Evolutionary conservation across 2,329 filamentous ascomycete species (phyloP).

Genomic region (Metarhizium album): DNA sequence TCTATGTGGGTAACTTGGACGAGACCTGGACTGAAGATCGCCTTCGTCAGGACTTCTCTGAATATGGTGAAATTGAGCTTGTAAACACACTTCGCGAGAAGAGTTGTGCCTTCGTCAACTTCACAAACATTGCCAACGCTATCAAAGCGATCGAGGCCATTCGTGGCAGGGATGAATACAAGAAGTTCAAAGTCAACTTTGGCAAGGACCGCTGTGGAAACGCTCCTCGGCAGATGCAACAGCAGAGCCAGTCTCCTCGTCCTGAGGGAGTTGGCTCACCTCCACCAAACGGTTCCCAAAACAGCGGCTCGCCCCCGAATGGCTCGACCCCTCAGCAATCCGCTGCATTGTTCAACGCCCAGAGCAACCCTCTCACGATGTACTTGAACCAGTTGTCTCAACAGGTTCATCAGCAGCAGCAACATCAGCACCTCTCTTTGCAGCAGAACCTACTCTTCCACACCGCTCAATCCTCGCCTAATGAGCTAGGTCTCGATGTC

Average conservation of each 20-base stretch:
- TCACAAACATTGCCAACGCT: conserved; percentile 98
- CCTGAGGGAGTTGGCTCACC: conserved; percentile 50
- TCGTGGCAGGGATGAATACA: conserved; percentile 90
- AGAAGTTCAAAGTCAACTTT: conserved; percentile 99
- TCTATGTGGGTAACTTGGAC: conserved; percentile 95
- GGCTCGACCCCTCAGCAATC: conserved; percentile 50
- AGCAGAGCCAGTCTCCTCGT: conserved; percentile 53
- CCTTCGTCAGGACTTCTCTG: conserved; percentile 89
- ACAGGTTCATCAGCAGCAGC: conserved; percentile 62
- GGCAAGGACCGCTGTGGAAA: conserved; percentile 98
- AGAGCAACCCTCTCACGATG: conserved; percentile 83
- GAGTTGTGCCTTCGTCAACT: conserved; percentile 99
- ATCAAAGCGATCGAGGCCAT: conserved; percentile 99
- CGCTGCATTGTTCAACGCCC: conserved; percentile 67
- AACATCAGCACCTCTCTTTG: conserved; percentile 61
- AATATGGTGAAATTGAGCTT: conserved; percentile 95
- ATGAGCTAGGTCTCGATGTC: conserved; percentile 46
- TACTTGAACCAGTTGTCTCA: conserved; percentile 78
- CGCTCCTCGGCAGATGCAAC: conserved; percentile 70
- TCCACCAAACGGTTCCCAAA: conserved; percentile 48
- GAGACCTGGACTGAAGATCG: conserved; percentile 97
- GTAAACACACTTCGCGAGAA: conserved; percentile 96
- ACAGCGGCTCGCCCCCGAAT: conserved; percentile 45
- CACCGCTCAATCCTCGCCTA: conserved; percentile 51
- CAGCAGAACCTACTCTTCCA: conserved; percentile 78